phyloP scores from a whole-genome alignment of 768 basidiomycete genomes.

The Boletus insuetus region DNA sequence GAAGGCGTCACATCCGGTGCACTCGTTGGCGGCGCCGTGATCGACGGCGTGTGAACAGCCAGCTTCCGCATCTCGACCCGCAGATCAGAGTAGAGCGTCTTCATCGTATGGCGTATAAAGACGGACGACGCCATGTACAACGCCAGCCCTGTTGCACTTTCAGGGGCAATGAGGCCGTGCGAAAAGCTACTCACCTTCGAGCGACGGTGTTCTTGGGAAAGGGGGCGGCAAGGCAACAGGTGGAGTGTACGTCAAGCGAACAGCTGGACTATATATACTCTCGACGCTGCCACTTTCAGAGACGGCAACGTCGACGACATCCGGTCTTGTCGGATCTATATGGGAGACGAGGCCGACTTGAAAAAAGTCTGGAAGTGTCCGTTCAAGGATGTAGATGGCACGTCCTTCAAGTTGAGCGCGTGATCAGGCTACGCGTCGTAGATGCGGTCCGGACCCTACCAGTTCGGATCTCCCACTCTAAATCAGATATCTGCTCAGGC shows the following conservation, averaged over 20 bases:
- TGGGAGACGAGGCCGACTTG: constrained; percentile 58
- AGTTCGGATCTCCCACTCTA: constrained; percentile 77
- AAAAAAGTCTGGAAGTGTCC: constrained; percentile 74
- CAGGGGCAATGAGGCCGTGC: not conserved
- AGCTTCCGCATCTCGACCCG: constrained; percentile 54
- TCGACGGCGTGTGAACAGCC: constrained; percentile 24
- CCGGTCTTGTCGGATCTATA: constrained; percentile 45
- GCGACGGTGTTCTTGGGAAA: constrained; percentile 63
- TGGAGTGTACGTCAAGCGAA: constrained; percentile 67
- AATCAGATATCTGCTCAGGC: constrained; percentile 48
- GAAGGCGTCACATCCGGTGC: too few relatives aligned
- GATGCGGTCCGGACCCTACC: constrained; percentile 39
- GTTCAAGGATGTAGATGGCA: constrained; percentile 63
- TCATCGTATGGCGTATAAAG: constrained; percentile 71
- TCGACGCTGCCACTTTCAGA: constrained; percentile 32
- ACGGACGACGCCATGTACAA: constrained; percentile 70
- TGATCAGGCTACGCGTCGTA: constrained; percentile 11
- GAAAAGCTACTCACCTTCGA: constrained; percentile 54
- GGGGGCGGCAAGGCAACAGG: constrained; percentile 64
- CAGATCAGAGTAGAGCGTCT: constrained; percentile 69
- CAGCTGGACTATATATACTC: constrained; percentile 60
- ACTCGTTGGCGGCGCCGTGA: not conserved
- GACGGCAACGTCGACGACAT: constrained; percentile 20
- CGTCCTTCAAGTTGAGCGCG: constrained; percentile 46
- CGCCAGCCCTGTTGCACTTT: constrained; percentile 52